A percentile compares a stretch with the other conserved stretches of the same genome.
Evolutionary conservation across 2,329 filamentous ascomycete genomes (phyloP).

Genomic region (Ceratocystis papillata): DNA sequence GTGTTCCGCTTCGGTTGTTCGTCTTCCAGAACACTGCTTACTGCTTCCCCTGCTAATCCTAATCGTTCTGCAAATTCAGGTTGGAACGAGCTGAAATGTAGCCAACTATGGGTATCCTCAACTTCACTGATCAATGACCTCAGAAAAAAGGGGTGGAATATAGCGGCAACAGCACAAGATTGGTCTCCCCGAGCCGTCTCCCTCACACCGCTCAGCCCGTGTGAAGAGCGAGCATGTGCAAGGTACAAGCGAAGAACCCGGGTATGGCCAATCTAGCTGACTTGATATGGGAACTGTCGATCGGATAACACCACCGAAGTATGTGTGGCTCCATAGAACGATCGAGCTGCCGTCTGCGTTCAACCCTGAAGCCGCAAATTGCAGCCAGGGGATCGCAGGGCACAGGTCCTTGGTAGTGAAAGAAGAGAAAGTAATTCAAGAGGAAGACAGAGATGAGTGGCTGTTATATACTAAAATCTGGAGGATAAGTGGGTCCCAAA

Average conservation of each 20-base stretch:
- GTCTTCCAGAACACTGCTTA: too few species aligned
- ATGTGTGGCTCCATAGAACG: slow-evolving; percentile 62
- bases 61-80: neutral
- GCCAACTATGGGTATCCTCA: slow-evolving; percentile 71
- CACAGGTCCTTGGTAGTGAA: slow-evolving; percentile 66
- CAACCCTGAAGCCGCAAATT: slow-evolving; percentile 39
- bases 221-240: slow-evolving; percentile 5
- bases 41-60: too few species aligned
- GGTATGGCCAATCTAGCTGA: slow-evolving; percentile 3
- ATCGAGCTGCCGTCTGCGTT: slow-evolving; percentile 76
- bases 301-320: slow-evolving; percentile 70
- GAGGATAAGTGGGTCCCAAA: neutral
- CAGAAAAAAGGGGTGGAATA: slow-evolving; percentile 84
- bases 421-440: slow-evolving; percentile 31
- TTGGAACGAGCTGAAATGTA: slow-evolving; percentile 16
- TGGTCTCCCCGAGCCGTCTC: slow-evolving; percentile 9
- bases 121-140: slow-evolving; percentile 85
- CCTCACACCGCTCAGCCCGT: neutral
- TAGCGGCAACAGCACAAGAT: slow-evolving; percentile 49
- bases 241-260: slow-evolving; percentile 1
- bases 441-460: slow-evolving; percentile 12
- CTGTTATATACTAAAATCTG: slow-evolving; percentile 16
- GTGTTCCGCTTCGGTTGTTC: too few species aligned
- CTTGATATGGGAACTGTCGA: slow-evolving; percentile 81
- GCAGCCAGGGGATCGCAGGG: slow-evolving; percentile 60